phyloP scores from a whole-genome alignment of 78 protist species.

The Dictyostelium purpureum region DNA sequence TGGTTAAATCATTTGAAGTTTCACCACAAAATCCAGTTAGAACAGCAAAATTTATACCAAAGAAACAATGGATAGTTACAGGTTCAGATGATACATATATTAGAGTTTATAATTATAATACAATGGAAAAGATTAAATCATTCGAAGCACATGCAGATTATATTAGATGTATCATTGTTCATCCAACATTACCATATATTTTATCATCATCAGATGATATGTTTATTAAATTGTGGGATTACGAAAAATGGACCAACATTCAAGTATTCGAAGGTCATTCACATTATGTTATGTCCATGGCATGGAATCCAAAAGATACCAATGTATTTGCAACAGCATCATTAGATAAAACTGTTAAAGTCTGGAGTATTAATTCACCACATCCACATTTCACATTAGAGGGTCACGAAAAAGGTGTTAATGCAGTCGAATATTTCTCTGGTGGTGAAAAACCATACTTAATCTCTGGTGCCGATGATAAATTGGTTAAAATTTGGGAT shows the following conservation, averaged over 20 bases:
- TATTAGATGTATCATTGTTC: conserved; percentile 97
- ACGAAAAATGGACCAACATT: conserved; percentile 95
- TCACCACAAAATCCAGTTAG: conserved; percentile 88
- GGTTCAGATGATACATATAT: conserved; percentile 96
- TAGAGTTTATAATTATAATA: conserved; percentile 97
- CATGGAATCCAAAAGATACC: conserved; percentile 98
- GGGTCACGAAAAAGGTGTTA: conserved; percentile 99
- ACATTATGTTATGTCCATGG: conserved; percentile 98
- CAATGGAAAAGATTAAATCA: conserved; percentile 94
- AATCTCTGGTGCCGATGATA: conserved; percentile 85
- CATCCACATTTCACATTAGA: conserved; percentile 97
- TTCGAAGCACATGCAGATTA: conserved; percentile 98
- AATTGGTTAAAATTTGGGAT: conserved; percentile 96
- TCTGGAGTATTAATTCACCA: conserved; percentile 93
- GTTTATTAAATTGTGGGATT: conserved; percentile 98
- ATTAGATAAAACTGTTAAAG: conserved; percentile 96
- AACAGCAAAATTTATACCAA: conserved; percentile 92
- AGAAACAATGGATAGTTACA: conserved; percentile 98
- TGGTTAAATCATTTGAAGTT: conserved; percentile 96
- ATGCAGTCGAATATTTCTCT: conserved; percentile 94
- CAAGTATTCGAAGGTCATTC: conserved; percentile 97
- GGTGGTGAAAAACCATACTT: conserved; percentile 98
- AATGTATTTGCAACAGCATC: conserved; percentile 98
- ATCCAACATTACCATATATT: conserved; percentile 95
- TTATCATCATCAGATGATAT: conserved; percentile 98